These are phyloP conservation scores for Irpex lacteus DNA, from an alignment of 1,284 basidiomycete genomes.

Conservation along the genomic window DNA sequence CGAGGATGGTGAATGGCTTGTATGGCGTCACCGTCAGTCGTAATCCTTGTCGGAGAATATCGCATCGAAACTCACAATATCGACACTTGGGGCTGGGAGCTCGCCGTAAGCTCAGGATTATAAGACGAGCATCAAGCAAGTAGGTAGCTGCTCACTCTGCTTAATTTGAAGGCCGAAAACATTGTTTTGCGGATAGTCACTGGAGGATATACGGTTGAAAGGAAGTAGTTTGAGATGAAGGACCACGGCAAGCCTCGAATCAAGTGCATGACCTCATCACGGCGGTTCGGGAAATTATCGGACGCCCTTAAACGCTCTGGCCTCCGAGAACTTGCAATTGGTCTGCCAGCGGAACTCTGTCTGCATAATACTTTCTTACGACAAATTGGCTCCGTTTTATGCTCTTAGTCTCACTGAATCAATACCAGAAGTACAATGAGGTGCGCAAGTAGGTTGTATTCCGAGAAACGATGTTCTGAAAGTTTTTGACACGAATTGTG, in stretches of 20 bases:
- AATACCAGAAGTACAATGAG: too few relatives aligned
- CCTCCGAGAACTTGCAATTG: too few relatives aligned
- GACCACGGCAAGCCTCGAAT: not conserved
- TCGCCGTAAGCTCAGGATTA: not conserved
- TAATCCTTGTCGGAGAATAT: not conserved
- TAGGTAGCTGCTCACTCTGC: slow-evolving; percentile 1
- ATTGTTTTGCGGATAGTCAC: not conserved
- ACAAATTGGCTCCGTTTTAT: too few relatives aligned
- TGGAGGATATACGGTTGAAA: not conserved
- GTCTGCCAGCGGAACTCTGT: too few relatives aligned
- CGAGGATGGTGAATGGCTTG: slow-evolving; percentile 63
- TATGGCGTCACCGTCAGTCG: not conserved
- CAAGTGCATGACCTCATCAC: not conserved
- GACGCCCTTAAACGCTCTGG: too few relatives aligned
- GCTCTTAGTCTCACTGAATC: too few relatives aligned
- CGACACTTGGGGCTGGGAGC: slow-evolving; percentile 15
- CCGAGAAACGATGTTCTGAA: too few relatives aligned
- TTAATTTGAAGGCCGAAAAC: slow-evolving; percentile 11
- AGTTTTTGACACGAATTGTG: too few relatives aligned
- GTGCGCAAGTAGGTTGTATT: too few relatives aligned
- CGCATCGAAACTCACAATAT: slow-evolving; percentile 15
- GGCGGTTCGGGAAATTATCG: too few relatives aligned
- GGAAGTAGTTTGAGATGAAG: too few relatives aligned
- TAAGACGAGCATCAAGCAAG: not conserved
- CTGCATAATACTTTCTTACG: too few relatives aligned